Evolutionary conservation across 306 rosid genomes (phyloP).

Genomic region (Rubus parviflorus): DNA sequence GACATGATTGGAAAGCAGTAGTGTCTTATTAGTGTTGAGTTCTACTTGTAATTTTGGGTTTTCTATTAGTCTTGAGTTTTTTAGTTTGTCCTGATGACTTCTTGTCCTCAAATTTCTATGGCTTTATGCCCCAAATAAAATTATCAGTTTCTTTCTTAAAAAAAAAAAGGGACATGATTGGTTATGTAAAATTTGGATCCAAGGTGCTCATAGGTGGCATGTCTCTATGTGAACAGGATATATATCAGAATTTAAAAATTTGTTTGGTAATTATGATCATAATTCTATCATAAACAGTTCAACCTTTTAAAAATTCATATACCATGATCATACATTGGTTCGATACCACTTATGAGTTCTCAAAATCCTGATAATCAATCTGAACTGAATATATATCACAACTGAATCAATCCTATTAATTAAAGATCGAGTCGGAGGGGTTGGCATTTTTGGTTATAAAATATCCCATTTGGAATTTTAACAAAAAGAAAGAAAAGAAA

Average conservation of each 20-base stretch:
- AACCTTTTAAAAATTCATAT: not conserved
- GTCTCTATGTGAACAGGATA: not conserved
- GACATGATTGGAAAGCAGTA: slow-evolving; percentile 8
- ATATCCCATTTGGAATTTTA: not conserved
- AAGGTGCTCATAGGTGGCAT: not conserved
- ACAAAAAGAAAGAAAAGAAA: not conserved
- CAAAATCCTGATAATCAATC: not conserved
- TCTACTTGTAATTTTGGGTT: no score
- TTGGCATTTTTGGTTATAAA: not conserved
- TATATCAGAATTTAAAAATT: no score
- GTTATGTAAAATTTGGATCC: not conserved
- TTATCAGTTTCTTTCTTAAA: no score
- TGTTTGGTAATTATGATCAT: not conserved
- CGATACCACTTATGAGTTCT: not conserved
- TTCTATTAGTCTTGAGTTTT: no score
- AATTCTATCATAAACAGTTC: not conserved
- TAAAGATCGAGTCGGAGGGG: not conserved
- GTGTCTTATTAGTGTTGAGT: no score
- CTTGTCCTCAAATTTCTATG: no score
- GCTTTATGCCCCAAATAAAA: no score
- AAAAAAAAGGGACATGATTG: slow-evolving; percentile 3
- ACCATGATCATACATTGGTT: not conserved
- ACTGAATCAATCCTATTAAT: not conserved
- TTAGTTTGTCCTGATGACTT: no score
- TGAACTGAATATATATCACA: not conserved